Evolutionary conservation across 805 yeast genomes (phyloP), one percentile per base, ranked within the genome.

Genomic region (Clavispora fructus): DNA sequence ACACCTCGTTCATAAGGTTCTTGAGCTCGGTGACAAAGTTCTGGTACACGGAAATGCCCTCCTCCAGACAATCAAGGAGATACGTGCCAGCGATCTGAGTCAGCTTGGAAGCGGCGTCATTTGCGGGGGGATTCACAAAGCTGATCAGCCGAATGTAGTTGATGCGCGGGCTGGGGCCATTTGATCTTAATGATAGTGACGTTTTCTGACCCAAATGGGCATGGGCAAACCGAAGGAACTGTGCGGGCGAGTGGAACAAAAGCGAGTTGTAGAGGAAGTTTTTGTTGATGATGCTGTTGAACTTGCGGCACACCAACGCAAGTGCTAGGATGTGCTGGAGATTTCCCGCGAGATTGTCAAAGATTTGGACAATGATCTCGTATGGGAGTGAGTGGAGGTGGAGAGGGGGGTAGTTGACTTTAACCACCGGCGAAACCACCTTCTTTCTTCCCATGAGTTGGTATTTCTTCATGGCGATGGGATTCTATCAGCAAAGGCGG

Each of bases 1-100:
- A 81, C 7, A 78, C 64, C 31, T 71, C 70, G 38, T 69, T 71
- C 12, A 79, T 62, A 12, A 79, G 64, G 38, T 50, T 47, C 2
- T 46, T 42, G n/a, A 70, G 50, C 12, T 58, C 47, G 23, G 47
- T 49, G 8, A 62, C 54, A 45, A 60, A 71, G 4, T 54, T 60
- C 16, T 56, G 55, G 48, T 65, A 68, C 16, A 46, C 53, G 13
- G 53, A 39, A 12, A 44, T 48, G 25, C 54, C 51, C 4, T 49
- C 53, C 23, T 54, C 48, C 44, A 45, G 49, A 7, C 54, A 41
- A 37, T 67, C 72, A 2, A 71, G 59, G 26, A 55, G 53, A 48
- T 69, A 69, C 7, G 65, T 55, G 3, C 74, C 75, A 2, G 74
- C 74, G 12, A 71, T 68, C 11, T 47, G 60, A 11, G 64, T 57